Conservation (phyloP, 768 basidiomycete genomes). For the Strobilomyces confusus region DNA sequence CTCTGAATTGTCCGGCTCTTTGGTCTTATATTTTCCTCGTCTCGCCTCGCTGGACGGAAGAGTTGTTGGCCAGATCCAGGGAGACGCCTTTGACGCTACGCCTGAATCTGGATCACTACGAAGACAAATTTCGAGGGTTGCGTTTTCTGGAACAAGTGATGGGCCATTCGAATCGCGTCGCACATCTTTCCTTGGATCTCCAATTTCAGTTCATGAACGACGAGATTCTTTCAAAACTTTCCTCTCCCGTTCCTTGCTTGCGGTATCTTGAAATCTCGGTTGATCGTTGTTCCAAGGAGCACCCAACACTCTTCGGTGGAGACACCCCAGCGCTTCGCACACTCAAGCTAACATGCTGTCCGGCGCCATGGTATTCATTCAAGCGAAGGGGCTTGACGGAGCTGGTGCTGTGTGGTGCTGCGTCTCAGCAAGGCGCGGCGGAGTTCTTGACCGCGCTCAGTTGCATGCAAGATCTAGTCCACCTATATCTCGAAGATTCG, state of each 20-base stretch:
- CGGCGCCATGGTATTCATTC: not conserved
- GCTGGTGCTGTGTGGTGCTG: not conserved
- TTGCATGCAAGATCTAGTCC: not conserved
- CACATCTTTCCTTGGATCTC: not conserved
- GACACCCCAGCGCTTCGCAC: not conserved
- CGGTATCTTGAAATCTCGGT: not conserved
- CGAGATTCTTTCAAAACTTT: not conserved
- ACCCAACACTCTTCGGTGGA: too few species aligned
- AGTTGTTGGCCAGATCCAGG: conserved; percentile 42
- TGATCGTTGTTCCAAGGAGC: not conserved
- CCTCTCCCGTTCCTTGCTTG: not conserved
- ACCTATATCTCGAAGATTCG: not conserved
- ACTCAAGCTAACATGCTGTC: not conserved
- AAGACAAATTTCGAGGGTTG: not conserved
- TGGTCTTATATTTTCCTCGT: conserved; percentile 35
- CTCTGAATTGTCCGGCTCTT: conserved; percentile 36
- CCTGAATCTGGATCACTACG: not conserved
- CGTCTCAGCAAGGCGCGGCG: not conserved
- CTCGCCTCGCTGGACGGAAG: conserved; percentile 34
- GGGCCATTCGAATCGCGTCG: not conserved
- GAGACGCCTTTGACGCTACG: conserved; percentile 25
- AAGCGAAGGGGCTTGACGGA: not conserved
- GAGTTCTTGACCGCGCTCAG: not conserved
- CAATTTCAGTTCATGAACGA: fast-evolving
- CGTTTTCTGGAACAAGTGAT: not conserved